Base-by-base conservation (phyloP, 1,284 basidiomycete genomes). In the Tetrapyrgos nigripes region DNA sequence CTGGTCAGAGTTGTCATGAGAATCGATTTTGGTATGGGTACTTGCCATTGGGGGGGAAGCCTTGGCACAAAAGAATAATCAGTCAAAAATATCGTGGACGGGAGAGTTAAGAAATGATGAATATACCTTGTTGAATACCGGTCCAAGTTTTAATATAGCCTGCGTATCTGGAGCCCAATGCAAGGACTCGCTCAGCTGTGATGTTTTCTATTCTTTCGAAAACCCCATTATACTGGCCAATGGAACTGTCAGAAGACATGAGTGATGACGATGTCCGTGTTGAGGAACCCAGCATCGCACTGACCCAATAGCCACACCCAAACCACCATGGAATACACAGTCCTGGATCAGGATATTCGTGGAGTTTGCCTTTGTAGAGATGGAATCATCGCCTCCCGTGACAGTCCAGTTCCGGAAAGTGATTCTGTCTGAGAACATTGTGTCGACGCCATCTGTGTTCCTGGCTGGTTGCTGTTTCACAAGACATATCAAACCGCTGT, bases 361-460 rank as follows among this genome's bases (percentile, higher is more conserved):
- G 3, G 72, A 72, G 55, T 75, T 75, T n/a, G 72, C 73, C 55
- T 76, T 75, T 11, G 68, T 60, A 1, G 72, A 66, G 49, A 74
- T 72, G 29, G 62, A 63, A 55, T 55, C 53, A 21, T 55, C 53
- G 17, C 53, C 53, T 23, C 48, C 48, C 13, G 23, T 27, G 28
- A 75, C 64, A 19, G 70, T 69, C 72, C 70, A 74, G 37, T 69
- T 65, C 31, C 65, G 60, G 59, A 75, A 70, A 14, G 67, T 72
- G 56, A 76, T 73, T 29, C 66, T 67, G 53, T 74, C 64, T 14
- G 71, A 68, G 52, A 67, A 68, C 47, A 76, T 63, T 4, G 70
- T 75, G 52, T 75, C 72, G 8, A 69, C 66, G 21, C 73, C 74
- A 55, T 75, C 74, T 0, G 73, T 75, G 57, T 76, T 75, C 26